Percentiles rank a stretch among this genome's conserved stretches.
Conservation (phyloP, 345 rosid species). For the Salix dunnii region DNA sequence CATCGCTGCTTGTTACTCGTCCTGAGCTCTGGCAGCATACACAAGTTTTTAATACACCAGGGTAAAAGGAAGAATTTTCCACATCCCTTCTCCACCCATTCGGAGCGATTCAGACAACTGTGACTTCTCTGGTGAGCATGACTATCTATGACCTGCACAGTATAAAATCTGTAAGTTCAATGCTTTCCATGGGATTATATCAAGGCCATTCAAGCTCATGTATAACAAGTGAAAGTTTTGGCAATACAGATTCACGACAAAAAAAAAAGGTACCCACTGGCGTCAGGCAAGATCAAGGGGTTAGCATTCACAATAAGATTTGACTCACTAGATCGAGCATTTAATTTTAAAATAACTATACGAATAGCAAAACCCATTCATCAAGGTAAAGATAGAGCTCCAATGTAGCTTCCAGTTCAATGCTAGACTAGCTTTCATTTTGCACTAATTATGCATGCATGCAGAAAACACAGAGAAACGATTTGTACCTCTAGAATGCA, state of each 20-base stretch:
- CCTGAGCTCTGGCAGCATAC: conserved; percentile 33
- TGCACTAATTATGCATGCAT: background rate
- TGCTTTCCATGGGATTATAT: background rate
- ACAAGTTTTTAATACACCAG: conserved; percentile 24
- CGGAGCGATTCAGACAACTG: conserved; percentile 44
- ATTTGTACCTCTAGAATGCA: conserved; percentile 77
- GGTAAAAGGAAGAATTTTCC: conserved; percentile 51
- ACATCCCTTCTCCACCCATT: conserved; percentile 42
- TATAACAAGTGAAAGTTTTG: background rate
- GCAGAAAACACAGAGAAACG: background rate
- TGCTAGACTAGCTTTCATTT: background rate
- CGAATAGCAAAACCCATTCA: background rate
- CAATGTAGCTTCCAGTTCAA: background rate
- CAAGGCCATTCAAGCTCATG: background rate
- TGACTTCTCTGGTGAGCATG: conserved; percentile 64
- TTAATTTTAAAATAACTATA: background rate
- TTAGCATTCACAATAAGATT: background rate
- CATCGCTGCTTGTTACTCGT: conserved; percentile 37
- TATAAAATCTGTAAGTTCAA: background rate
- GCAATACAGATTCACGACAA: background rate
- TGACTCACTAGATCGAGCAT: background rate
- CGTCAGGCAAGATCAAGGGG: background rate
- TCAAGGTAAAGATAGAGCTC: no score
- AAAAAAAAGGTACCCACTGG: background rate
- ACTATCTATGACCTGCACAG: conserved; percentile 70